These are phyloP conservation scores for Fagus crenata DNA, from an alignment of 306 rosid species.

Conservation along the genomic window DNA sequence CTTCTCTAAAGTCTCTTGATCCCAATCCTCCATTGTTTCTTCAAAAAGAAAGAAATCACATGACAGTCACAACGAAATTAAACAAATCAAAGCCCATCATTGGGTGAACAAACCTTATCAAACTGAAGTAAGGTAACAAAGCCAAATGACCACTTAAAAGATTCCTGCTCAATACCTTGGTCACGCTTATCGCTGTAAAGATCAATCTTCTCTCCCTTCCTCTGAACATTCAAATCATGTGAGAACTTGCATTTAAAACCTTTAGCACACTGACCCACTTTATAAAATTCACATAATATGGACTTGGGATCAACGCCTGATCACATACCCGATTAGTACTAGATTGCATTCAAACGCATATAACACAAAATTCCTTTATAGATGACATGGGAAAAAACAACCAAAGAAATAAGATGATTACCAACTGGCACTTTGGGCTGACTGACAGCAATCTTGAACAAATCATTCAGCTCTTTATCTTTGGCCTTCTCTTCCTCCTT, in stretches of 20 bases:
- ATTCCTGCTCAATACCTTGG: conserved; percentile 46
- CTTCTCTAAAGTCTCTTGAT: conserved; percentile 91
- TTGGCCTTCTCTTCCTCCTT: conserved; percentile 94
- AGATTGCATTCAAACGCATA: neutral
- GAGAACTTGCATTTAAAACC: conserved; percentile 99
- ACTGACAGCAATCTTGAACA: conserved; percentile 88
- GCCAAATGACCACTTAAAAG: neutral
- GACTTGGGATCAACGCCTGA: conserved; percentile 99
- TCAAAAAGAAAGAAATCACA: neutral
- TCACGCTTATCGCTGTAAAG: conserved; percentile 89
- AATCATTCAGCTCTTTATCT: conserved; percentile 89
- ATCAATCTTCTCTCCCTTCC: conserved; percentile 99
- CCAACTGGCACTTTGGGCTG: conserved; percentile 94
- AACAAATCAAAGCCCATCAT: neutral
- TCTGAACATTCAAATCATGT: conserved; percentile 91
- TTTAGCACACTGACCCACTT: conserved; percentile 87
- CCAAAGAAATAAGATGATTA: conserved; percentile 21
- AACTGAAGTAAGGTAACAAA: neutral
- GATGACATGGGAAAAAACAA: neutral
- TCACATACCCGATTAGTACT: conserved; percentile 21
- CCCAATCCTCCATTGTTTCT: conserved; percentile 99
- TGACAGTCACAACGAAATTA: neutral
- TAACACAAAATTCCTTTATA: neutral
- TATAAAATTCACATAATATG: conserved; percentile 82
- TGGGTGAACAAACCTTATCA: neutral